Evolutionary conservation across 805 yeast genomes (phyloP).

Genomic region (Candida sithepensis): DNA sequence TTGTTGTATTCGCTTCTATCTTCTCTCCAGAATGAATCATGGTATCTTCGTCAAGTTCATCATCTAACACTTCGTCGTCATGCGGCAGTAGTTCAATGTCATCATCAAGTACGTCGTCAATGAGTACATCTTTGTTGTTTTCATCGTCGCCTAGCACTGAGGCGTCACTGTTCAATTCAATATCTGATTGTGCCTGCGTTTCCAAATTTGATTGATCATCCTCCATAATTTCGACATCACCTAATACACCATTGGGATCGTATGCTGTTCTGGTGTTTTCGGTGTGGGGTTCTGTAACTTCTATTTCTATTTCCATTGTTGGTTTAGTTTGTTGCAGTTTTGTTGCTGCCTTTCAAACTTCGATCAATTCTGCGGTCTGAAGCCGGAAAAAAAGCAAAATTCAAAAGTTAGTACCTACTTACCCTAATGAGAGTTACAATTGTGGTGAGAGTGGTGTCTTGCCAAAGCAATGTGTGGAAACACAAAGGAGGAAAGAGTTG

Average conservation of each 20-base stretch:
- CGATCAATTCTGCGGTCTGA: no score
- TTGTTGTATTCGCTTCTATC: background rate
- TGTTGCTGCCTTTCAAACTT: no score
- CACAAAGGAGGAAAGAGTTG: no score
- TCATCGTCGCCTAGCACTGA: slow-evolving; percentile 11
- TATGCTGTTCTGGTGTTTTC: background rate
- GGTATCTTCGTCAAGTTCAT: background rate
- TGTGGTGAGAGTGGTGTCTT: no score
- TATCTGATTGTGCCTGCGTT: slow-evolving; percentile 5
- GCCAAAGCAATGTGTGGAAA: no score
- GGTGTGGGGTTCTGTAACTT: slow-evolving; percentile 4
- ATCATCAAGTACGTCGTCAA: slow-evolving; percentile 2
- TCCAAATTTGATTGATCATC: slow-evolving; percentile 1
- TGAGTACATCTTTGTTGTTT: background rate
- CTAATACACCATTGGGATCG: background rate
- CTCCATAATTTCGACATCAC: slow-evolving; percentile 1
- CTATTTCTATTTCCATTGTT: slow-evolving; percentile 13
- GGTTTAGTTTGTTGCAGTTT: background rate
- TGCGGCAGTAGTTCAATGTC: background rate
- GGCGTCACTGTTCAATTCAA: slow-evolving; percentile 9
- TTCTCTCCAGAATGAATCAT: background rate
- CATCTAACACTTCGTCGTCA: background rate
- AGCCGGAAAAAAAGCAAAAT: background rate
- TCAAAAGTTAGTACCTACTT: background rate
- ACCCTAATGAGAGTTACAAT: background rate